Evolutionary conservation across 257 asterid species (phyloP).

Genomic region (Ligustrum vulgare): DNA sequence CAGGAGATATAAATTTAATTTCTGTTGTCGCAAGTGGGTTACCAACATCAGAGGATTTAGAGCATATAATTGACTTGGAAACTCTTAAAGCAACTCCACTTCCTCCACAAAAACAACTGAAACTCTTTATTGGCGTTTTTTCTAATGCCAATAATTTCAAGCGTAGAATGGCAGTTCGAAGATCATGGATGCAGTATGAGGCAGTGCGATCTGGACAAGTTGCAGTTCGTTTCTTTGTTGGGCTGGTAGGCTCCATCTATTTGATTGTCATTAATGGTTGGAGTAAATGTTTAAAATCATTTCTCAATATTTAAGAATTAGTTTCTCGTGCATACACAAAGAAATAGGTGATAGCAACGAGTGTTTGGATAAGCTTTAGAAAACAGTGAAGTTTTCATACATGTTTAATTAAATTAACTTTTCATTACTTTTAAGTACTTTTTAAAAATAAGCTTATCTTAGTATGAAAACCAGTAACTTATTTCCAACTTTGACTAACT

Average conservation of each 20-base stretch:
- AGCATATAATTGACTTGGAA: slow-evolving; percentile 75
- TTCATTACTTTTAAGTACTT: neutral
- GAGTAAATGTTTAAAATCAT: neutral
- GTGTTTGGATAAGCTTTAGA: too few relatives aligned
- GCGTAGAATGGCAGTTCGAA: slow-evolving; percentile 97
- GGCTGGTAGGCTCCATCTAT: slow-evolving; percentile 62
- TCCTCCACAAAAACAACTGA: slow-evolving; percentile 48
- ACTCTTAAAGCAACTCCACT: slow-evolving; percentile 68
- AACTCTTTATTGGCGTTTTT: slow-evolving; percentile 85
- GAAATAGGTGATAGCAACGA: neutral
- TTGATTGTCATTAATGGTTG: neutral
- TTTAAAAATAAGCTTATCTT: too few relatives aligned
- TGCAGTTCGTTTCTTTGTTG: slow-evolving; percentile 97
- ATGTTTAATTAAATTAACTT: too few relatives aligned
- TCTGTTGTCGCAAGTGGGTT: slow-evolving; percentile 94
- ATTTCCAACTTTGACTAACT: too few relatives aligned
- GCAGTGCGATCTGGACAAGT: slow-evolving; percentile 80
- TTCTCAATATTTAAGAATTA: neutral
- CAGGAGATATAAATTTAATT: slow-evolving; percentile 75
- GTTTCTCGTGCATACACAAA: neutral
- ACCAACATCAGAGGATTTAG: slow-evolving; percentile 92
- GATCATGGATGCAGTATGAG: slow-evolving; percentile 98
- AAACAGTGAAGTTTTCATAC: neutral
- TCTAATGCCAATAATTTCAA: slow-evolving; percentile 95
- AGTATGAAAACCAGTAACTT: too few relatives aligned